Conservation (phyloP, 495 filamentous ascomycete genomes). For the Venustampulla echinocandica region DNA sequence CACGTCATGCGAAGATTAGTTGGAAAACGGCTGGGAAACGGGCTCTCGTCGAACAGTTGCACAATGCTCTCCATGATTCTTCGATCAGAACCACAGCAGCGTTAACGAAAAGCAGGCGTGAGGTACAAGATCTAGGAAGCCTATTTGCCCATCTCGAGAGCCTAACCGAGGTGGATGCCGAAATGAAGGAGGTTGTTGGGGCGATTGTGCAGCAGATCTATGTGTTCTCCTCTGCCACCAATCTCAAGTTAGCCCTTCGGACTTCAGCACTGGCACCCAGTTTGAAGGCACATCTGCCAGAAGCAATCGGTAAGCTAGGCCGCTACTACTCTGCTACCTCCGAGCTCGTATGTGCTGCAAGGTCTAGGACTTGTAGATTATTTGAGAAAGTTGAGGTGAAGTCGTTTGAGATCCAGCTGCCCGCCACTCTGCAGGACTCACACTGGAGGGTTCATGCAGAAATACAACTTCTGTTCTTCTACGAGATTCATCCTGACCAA, state of each 20-base stretch:
- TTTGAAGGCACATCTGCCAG: constrained; percentile 20
- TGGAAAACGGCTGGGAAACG: constrained; percentile 7
- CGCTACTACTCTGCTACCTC: constrained; percentile 21
- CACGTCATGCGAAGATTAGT: constrained; percentile 19
- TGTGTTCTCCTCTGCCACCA: not conserved
- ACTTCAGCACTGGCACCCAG: constrained; percentile 9
- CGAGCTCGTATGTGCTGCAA: constrained; percentile 24
- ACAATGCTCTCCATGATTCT: not conserved
- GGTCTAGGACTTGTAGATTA: constrained; percentile 13
- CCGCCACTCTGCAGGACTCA: not conserved
- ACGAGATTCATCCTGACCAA: constrained; percentile 25
- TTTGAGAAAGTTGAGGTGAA: constrained; percentile 22
- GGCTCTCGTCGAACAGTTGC: not conserved
- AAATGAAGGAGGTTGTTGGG: not conserved
- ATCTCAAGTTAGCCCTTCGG: constrained; percentile 7
- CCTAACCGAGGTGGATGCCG: not conserved
- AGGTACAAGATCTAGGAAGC: constrained; percentile 3
- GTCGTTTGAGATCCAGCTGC: constrained; percentile 12
- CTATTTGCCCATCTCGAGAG: constrained; percentile 16
- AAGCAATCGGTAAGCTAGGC: constrained; percentile 25
- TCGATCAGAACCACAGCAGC: not conserved
- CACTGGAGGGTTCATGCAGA: constrained; percentile 29
- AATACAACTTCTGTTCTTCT: constrained; percentile 32
- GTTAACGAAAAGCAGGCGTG: constrained; percentile 6
- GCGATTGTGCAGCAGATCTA: constrained; percentile 9